Evolutionary conservation across 139 green algal genomes (phyloP).

Genomic region (Chlamydomonas incerta): DNA sequence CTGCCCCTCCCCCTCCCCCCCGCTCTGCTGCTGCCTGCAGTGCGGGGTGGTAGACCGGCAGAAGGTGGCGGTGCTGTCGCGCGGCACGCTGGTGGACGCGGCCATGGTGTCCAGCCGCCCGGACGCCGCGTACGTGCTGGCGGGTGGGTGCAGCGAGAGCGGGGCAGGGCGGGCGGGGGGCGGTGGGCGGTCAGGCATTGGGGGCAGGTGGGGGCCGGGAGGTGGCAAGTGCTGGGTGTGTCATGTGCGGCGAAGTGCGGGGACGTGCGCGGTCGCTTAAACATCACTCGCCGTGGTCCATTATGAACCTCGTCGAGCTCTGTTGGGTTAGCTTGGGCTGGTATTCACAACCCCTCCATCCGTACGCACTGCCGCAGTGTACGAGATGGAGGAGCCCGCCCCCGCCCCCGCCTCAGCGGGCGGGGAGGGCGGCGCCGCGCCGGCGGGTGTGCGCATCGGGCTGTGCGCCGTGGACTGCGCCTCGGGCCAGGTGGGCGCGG

Average conservation of each 20-base stretch:
- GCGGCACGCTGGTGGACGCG: conserved; percentile 90
- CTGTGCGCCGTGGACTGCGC: conserved; percentile 70
- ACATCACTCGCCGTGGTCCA: too few species aligned
- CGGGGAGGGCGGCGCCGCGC: not conserved
- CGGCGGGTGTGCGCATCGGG: conserved; percentile 58
- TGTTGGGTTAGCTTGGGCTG: too few species aligned
- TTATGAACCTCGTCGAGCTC: too few species aligned
- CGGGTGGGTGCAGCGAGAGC: conserved; percentile 20
- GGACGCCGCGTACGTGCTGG: conserved; percentile 73
- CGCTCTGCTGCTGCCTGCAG: not conserved
- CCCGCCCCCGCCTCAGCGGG: too few species aligned
- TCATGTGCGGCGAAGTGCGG: too few species aligned
- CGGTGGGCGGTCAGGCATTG: not conserved
- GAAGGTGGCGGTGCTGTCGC: conserved; percentile 87
- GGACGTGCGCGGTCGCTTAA: too few species aligned
- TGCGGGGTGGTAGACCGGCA: conserved; percentile 85
- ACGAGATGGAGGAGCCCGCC: conserved; percentile 13
- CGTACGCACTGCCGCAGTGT: too few species aligned
- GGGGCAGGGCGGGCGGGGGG: not conserved
- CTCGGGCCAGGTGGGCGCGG: conserved; percentile 27
- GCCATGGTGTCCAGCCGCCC: conserved; percentile 86
- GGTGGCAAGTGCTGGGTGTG: not conserved
- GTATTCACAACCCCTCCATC: too few species aligned
- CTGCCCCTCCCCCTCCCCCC: too few species aligned
- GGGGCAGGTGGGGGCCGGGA: too few species aligned